A percentile compares a stretch with the other conserved stretches of the same genome.
These are phyloP conservation scores for Clathrospora elynae DNA, from an alignment of 2,329 filamentous ascomycete genomes.

Conservation along the genomic window DNA sequence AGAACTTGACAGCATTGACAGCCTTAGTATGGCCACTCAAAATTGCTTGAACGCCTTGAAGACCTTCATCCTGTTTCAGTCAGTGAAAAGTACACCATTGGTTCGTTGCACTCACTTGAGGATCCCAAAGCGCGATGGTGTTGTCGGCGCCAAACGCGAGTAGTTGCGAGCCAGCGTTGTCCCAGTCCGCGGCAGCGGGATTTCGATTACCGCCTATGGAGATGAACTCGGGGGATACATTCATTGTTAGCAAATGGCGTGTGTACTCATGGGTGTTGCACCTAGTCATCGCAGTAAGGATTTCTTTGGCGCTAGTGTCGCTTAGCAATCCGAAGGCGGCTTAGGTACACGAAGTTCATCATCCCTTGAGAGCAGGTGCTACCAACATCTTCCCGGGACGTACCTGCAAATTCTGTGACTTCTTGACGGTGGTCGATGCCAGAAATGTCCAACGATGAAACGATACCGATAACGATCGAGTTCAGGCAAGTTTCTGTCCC, in stretches of 20 bases:
- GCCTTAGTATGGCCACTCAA: constrained; percentile 76
- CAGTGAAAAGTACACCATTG: constrained; percentile 11
- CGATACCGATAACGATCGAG: constrained; percentile 70
- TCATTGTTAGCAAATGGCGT: constrained; percentile 33
- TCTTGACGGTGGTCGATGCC: constrained; percentile 15
- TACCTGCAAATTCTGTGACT: not conserved
- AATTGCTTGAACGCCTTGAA: constrained; percentile 67
- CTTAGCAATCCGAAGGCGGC: constrained; percentile 23
- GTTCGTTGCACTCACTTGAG: constrained; percentile 62
- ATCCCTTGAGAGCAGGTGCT: constrained; percentile 10
- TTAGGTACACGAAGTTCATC: constrained; percentile 13
- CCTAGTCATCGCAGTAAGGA: constrained; percentile 32
- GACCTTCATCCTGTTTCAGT: constrained; percentile 48
- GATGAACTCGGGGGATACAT: constrained; percentile 57
- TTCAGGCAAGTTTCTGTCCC: constrained; percentile 64
- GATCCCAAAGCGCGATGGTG: constrained; percentile 88
- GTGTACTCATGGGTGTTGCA: constrained; percentile 19
- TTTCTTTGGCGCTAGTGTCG: constrained; percentile 42
- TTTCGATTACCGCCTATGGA: constrained; percentile 89
- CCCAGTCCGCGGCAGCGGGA: constrained; percentile 89
- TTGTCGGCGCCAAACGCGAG: constrained; percentile 89
- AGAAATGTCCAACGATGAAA: constrained; percentile 32
- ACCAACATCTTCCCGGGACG: not conserved
- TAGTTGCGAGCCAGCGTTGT: constrained; percentile 63
- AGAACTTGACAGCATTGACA: constrained; percentile 84